Percentiles rank a stretch among this genome's conserved stretches.
Conservation (phyloP, 768 basidiomycete genomes). For the Pleurotus ostreatus region DNA sequence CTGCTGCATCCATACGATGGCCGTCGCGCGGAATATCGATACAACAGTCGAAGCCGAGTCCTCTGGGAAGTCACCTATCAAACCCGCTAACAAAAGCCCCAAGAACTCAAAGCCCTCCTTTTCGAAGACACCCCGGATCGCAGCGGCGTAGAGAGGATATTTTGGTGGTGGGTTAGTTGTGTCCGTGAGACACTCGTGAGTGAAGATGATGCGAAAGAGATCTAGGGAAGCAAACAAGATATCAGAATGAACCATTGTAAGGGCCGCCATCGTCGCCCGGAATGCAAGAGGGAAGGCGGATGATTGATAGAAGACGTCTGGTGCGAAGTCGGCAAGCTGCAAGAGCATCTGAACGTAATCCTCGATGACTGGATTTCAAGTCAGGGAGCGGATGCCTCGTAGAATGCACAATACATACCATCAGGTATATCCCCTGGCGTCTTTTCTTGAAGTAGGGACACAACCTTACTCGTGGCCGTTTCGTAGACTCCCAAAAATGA, state of each 20-base stretch:
- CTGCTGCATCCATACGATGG: conserved; percentile 63
- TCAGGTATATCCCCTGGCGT: conserved; percentile 78
- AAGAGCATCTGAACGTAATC: conserved; percentile 85
- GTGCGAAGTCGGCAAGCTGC: conserved; percentile 60
- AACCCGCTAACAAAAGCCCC: conserved; percentile 65
- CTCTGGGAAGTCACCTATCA: conserved; percentile 86
- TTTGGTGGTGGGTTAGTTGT: conserved; percentile 42
- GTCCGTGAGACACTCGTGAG: conserved; percentile 65
- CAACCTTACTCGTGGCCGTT: conserved; percentile 66
- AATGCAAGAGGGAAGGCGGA: conserved; percentile 76
- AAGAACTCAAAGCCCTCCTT: conserved; percentile 74
- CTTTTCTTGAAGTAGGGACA: conserved; percentile 63
- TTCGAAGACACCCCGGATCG: conserved; percentile 58
- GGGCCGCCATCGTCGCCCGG: conserved; percentile 68
- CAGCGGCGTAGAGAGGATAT: conserved; percentile 54
- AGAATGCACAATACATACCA: conserved; percentile 40
- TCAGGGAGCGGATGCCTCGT: not conserved
- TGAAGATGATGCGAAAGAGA: conserved; percentile 69
- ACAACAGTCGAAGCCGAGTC: conserved; percentile 73
- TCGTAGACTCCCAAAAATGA: conserved; percentile 70
- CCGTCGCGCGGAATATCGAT: conserved; percentile 70
- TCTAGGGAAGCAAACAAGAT: conserved; percentile 82
- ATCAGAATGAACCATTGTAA: conserved; percentile 80
- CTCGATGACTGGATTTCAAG: conserved; percentile 67
- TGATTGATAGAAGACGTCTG: conserved; percentile 78